A percentile compares a stretch with the other conserved stretches of the same genome.
Conservation (phyloP, 176 grass and related monocot species). For the Miscanthus lutarioriparius region DNA sequence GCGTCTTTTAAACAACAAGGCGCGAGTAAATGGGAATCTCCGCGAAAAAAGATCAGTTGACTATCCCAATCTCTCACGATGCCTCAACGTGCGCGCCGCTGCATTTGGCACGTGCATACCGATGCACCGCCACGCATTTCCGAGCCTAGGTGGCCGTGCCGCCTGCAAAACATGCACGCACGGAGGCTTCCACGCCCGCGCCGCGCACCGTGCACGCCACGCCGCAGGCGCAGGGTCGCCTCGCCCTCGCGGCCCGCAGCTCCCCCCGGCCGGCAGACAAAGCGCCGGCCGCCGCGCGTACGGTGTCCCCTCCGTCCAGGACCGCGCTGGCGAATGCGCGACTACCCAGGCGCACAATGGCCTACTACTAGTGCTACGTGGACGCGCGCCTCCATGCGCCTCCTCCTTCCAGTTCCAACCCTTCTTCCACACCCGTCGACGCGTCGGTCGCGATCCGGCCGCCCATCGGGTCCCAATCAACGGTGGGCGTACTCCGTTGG, state of each 20-base stretch:
- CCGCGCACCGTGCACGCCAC: conserved; percentile 40
- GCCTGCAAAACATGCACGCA: conserved; percentile 8
- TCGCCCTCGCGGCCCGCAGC: not conserved
- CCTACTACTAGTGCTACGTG: not conserved
- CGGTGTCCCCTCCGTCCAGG: conserved; percentile 45
- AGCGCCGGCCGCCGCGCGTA: conserved; percentile 30
- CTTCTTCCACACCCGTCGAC: no score
- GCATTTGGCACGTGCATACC: not conserved
- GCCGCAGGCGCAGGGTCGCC: not conserved
- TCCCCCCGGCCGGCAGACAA: not conserved
- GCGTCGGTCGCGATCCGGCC: not conserved
- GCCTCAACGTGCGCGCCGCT: not conserved
- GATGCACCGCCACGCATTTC: not conserved
- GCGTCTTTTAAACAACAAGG: no score
- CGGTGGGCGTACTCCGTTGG: not conserved
- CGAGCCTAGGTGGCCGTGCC: not conserved
- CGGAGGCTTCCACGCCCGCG: not conserved
- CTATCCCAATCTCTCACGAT: not conserved
- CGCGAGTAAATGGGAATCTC: no score
- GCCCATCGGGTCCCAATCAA: not conserved
- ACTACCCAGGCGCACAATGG: not conserved
- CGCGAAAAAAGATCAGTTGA: not conserved
- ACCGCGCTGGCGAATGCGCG: not conserved
- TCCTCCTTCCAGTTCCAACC: not conserved
- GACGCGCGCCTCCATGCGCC: not conserved